Evolutionary conservation across 2,329 filamentous ascomycete genomes (phyloP), one percentile per base, ranked within the genome.

Genomic region (Aspergillus sp.): DNA sequence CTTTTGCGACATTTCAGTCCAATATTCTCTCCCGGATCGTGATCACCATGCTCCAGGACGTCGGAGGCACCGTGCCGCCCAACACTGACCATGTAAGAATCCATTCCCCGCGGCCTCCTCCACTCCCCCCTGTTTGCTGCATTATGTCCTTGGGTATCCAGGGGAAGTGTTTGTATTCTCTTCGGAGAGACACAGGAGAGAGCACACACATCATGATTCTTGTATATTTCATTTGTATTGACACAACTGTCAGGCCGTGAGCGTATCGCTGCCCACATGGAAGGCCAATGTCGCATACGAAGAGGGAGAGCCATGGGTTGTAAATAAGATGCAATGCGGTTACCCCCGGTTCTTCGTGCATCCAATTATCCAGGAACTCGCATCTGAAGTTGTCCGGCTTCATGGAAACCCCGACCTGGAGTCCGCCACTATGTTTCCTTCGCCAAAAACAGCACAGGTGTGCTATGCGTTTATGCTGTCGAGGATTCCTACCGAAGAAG

Each of bases 281-380:
- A 81, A 80, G 60, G 80, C 91, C 59, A 97, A 95, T 65, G 79
- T 99, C 36, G 93, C 85, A 38, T 99, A 99, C 67, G 94, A 99
- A 71, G 91, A 99, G 72, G 93, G 91, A 47, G 82, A 95, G 68
- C 78, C 86, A 51, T 94, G 90, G 87, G 89, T 99, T n/a, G 59
- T 94, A 16, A 82, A 81, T 57, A 87, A 86, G 67, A 88, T 99
- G 91, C 81, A 83, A 59, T 95, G 89, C 42, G 94, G 94, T 33
- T 99, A 99, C 72, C 94, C 94, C 55, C 83, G 92, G 49, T 99
- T 97, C 77, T 96, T 95, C 73, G 86, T 97, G 56, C 90, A 97
- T 72, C 88, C 86, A 64, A 85, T 81, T 60, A 95, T 97, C 59
- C 79, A 85, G 58, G 83, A 83, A 33, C 85, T 99, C 54, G 86